Evolutionary conservation across 2,329 filamentous ascomycete species (phyloP).

Genomic region (Trematosphaeria pertusa): DNA sequence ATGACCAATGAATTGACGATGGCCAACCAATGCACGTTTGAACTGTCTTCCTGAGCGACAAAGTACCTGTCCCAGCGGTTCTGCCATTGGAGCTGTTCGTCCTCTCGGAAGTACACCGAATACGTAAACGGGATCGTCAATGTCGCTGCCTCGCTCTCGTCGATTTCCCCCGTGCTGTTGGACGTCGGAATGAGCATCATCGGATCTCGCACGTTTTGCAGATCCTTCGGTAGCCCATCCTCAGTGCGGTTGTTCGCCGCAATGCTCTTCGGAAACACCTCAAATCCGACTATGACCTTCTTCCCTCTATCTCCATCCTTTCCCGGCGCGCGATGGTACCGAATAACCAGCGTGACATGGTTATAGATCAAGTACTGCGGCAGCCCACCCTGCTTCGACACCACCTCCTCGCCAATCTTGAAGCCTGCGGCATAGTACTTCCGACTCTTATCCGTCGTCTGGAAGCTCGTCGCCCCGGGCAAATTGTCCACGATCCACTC

Average conservation of each 20-base stretch:
- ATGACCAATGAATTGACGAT: constrained; percentile 89
- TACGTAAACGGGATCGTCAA: constrained; percentile 84
- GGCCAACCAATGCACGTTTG: constrained; percentile 84
- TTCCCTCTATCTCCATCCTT: constrained; percentile 72
- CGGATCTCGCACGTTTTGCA: constrained; percentile 67
- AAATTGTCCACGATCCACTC: constrained; percentile 96
- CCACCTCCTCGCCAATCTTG: constrained; percentile 81
- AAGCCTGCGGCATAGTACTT: constrained; percentile 93
- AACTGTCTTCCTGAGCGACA: constrained; percentile 82
- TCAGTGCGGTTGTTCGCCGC: constrained; percentile 66
- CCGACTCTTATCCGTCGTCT: constrained; percentile 80
- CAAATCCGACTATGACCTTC: constrained; percentile 86
- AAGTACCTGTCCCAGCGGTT: constrained; percentile 91
- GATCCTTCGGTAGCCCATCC: constrained; percentile 73
- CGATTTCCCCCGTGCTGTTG: constrained; percentile 63
- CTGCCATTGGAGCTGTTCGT: constrained; percentile 79
- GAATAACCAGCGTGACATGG: constrained; percentile 84
- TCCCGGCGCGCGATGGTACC: constrained; percentile 75
- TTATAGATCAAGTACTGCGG: constrained; percentile 81
- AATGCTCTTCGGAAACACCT: constrained; percentile 88
- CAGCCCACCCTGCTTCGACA: constrained; percentile 64
- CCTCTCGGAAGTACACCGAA: constrained; percentile 88
- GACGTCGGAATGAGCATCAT: constrained; percentile 71
- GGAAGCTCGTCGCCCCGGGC: constrained; percentile 86
- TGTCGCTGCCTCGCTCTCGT: constrained; percentile 67